Conservation (phyloP, 1,284 basidiomycete species). For the Athelia psychrophila region DNA sequence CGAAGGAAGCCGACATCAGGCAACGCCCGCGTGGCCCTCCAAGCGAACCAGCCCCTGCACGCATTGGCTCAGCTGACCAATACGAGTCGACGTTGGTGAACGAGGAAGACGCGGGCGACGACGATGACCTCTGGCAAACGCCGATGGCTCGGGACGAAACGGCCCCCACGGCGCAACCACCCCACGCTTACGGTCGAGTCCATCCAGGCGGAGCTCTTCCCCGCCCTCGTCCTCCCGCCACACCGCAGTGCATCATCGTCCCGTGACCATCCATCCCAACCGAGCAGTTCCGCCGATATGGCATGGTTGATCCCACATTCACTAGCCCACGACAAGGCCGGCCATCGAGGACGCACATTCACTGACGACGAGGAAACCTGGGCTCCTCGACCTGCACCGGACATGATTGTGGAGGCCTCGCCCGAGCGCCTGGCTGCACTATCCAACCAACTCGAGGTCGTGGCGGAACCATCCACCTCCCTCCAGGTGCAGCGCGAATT, state of each 20-base stretch:
- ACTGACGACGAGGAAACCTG: conserved; percentile 62
- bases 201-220: not conserved
- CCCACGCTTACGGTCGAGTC: not conserved
- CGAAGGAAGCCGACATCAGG: not conserved
- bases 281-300: conserved; percentile 59
- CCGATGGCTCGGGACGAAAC: not conserved
- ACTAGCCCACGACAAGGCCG: conserved; percentile 17
- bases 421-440: too few species aligned
- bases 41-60: not conserved
- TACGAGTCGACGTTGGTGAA: not conserved
- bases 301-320: conserved; percentile 47
- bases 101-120: not conserved
- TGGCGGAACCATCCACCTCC: too few species aligned
- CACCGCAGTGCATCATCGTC: conserved; percentile 1
- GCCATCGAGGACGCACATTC: conserved; percentile 55
- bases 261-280: conserved; percentile 26
- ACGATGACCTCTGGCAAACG: not conserved
- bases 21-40: not conserved
- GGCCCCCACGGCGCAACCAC: not conserved
- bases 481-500: too few species aligned
- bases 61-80: not conserved
- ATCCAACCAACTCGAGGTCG: too few species aligned
- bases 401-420: too few species aligned
- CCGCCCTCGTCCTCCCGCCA: not conserved
- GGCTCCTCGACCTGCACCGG: conserved; percentile 89